A percentile compares a stretch with the other conserved stretches of the same genome.
These are phyloP conservation scores for Fraxinus floribunda DNA, from an alignment of 305 asterid genomes.

Conservation along the genomic window DNA sequence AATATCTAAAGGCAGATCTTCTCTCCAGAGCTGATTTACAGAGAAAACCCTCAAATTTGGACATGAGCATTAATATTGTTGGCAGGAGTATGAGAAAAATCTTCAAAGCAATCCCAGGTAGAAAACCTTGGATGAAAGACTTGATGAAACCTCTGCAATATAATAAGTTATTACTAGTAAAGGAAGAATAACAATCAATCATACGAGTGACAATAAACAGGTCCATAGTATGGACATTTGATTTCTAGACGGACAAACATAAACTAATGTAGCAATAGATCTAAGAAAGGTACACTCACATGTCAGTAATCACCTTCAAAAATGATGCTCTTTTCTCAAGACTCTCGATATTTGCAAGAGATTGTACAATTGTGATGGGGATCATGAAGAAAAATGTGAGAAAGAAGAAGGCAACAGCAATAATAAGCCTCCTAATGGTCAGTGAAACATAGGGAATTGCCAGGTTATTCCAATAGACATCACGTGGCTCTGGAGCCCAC, in stretches of 20 bases:
- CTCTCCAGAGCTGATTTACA: constrained; percentile 81
- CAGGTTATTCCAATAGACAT: constrained; percentile 81
- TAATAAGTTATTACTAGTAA: constrained; percentile 16
- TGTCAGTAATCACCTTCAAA: constrained; percentile 59
- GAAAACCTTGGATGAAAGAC: constrained; percentile 80
- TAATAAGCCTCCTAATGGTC: constrained; percentile 69
- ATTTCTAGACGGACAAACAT: neutral
- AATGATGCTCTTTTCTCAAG: constrained; percentile 66
- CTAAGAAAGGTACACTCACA: constrained; percentile 43
- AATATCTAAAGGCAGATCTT: constrained; percentile 82
- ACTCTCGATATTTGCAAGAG: constrained; percentile 82
- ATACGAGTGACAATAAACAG: neutral
- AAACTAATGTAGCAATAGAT: neutral
- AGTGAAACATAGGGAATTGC: constrained; percentile 92
- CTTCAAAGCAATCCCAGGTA: constrained; percentile 89
- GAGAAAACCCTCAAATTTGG: constrained; percentile 78
- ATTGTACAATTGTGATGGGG: constrained; percentile 86
- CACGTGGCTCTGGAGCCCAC: constrained; percentile 98
- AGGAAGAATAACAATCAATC: neutral
- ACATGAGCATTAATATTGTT: constrained; percentile 79
- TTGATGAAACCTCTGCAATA: constrained; percentile 67
- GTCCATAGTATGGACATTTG: neutral
- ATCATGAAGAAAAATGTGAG: constrained; percentile 90
- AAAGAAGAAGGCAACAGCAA: constrained; percentile 82
- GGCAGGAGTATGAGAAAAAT: constrained; percentile 85